phyloP scores from a whole-genome alignment of 805 yeast genomes.

The Teunomyces kruisii region DNA sequence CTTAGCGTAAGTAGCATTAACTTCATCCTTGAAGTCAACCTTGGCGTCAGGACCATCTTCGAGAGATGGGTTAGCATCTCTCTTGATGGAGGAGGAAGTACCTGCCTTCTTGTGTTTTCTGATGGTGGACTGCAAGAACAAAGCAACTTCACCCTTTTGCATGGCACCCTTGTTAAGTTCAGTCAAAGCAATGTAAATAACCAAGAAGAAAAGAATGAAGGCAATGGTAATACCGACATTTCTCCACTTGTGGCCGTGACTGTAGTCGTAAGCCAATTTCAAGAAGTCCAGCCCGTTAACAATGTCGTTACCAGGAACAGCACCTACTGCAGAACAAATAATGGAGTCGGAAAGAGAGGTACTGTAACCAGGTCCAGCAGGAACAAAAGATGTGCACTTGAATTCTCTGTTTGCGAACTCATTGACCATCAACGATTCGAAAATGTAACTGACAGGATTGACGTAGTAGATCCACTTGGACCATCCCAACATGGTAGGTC shows the following conservation, averaged over 20 bases:
- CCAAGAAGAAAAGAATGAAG: constrained; percentile 44
- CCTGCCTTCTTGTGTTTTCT: constrained; percentile 17
- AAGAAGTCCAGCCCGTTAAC: constrained; percentile 66
- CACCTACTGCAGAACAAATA: constrained; percentile 63
- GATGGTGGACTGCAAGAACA: constrained; percentile 47
- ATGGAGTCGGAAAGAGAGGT: constrained; percentile 32
- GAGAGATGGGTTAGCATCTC: constrained; percentile 2
- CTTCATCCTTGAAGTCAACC: constrained; percentile 8
- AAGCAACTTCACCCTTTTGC: constrained; percentile 47
- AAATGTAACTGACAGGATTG: constrained; percentile 57
- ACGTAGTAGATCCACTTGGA: constrained; percentile 63
- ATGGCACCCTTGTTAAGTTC: constrained; percentile 48
- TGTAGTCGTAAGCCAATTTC: constrained; percentile 47
- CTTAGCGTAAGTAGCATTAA: constrained; percentile 17
- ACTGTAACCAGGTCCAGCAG: constrained; percentile 57
- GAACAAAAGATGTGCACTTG: constrained; percentile 57
- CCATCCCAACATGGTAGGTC: constrained; percentile 67
- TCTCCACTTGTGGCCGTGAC: constrained; percentile 70
- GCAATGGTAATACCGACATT: constrained; percentile 68
- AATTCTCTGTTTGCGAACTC: constrained; percentile 62
- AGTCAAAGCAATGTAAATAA: constrained; percentile 32
- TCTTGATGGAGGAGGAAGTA: constrained; percentile 16
- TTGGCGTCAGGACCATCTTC: constrained; percentile 8
- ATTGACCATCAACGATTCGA: constrained; percentile 63
- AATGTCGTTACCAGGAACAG: constrained; percentile 49